phyloP scores from a whole-genome alignment of 2,329 filamentous ascomycete genomes.

The Aspergillus thermomutatus region DNA sequence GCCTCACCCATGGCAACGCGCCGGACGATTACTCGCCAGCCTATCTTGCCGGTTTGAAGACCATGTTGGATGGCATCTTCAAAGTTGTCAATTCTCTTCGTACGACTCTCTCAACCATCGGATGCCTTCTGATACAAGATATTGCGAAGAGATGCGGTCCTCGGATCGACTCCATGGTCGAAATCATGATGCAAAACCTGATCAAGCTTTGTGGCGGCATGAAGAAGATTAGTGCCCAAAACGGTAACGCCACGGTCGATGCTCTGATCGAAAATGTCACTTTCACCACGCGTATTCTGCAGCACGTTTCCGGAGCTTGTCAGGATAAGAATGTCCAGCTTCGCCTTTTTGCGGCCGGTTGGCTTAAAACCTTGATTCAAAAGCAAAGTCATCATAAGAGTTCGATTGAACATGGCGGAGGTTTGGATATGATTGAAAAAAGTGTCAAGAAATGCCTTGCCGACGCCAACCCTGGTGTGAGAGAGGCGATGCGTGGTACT shows the following conservation, averaged over 20 bases:
- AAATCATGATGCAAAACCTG: slow-evolving; percentile 82
- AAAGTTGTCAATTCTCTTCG: slow-evolving; percentile 79
- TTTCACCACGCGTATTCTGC: slow-evolving; percentile 76
- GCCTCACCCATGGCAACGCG: slow-evolving; percentile 79
- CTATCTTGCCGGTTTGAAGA: slow-evolving; percentile 69
- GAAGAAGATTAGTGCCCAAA: slow-evolving; percentile 87
- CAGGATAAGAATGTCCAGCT: slow-evolving; percentile 94
- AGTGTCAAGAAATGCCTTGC: slow-evolving; percentile 83
- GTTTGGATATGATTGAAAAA: slow-evolving; percentile 79
- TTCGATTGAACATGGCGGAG: slow-evolving; percentile 79
- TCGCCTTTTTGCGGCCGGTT: slow-evolving; percentile 71
- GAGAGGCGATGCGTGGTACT: slow-evolving; percentile 78
- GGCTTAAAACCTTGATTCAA: slow-evolving; percentile 78
- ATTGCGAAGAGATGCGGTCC: slow-evolving; percentile 72
- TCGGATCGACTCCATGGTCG: slow-evolving; percentile 81
- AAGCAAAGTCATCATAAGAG: slow-evolving; percentile 74
- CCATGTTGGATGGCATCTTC: slow-evolving; percentile 79
- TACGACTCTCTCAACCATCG: slow-evolving; percentile 86
- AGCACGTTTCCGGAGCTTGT: slow-evolving; percentile 76
- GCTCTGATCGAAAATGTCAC: slow-evolving; percentile 74
- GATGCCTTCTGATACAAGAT: slow-evolving; percentile 80
- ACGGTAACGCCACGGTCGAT: slow-evolving; percentile 77
- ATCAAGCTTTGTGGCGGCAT: slow-evolving; percentile 86
- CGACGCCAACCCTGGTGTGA: slow-evolving; percentile 85
- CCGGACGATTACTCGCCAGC: slow-evolving; percentile 69